Evolutionary conservation across 169 alveolate species (phyloP).

Genomic region (Eimeria sp.): DNA sequence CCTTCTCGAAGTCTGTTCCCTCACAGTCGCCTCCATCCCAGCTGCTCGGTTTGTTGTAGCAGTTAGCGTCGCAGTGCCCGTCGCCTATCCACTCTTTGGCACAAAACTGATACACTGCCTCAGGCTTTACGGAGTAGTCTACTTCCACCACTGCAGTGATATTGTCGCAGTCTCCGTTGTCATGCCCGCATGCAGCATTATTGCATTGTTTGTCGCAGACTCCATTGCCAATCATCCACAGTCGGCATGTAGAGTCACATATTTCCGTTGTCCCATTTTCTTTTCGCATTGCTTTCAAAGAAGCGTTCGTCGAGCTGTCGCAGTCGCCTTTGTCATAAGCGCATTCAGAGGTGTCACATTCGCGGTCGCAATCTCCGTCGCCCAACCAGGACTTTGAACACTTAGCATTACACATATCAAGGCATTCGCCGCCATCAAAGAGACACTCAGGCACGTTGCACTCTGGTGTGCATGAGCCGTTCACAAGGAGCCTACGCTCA

Average conservation of each 20-base stretch:
- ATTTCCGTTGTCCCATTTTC: background rate
- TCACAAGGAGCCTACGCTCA: slow-evolving; percentile 85
- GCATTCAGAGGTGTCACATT: slow-evolving; percentile 86
- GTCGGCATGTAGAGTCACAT: slow-evolving; percentile 83
- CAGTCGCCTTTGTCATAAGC: slow-evolving; percentile 88
- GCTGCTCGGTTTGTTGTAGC: slow-evolving; percentile 83
- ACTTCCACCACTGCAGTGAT: slow-evolving; percentile 85
- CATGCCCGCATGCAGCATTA: slow-evolving; percentile 83
- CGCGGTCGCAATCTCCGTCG: slow-evolving; percentile 88
- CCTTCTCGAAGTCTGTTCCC: slow-evolving; percentile 45
- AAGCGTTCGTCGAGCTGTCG: slow-evolving; percentile 51
- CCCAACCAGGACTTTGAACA: slow-evolving; percentile 88
- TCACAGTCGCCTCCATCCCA: slow-evolving; percentile 83
- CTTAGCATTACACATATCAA: slow-evolving; percentile 84
- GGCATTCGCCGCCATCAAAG: slow-evolving; percentile 87
- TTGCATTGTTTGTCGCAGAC: slow-evolving; percentile 87
- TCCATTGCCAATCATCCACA: slow-evolving; percentile 88
- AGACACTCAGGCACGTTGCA: slow-evolving; percentile 87
- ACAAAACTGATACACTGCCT: slow-evolving; percentile 85
- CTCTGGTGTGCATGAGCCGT: slow-evolving; percentile 87
- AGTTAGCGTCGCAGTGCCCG: slow-evolving; percentile 87
- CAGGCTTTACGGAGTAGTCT: slow-evolving; percentile 85
- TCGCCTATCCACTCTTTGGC: slow-evolving; percentile 88
- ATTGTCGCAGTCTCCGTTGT: slow-evolving; percentile 87
- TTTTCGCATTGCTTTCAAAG: slow-evolving; percentile 1